These are phyloP conservation scores for Russula sp. DNA, from an alignment of 768 basidiomycete genomes.

Conservation along the genomic window DNA sequence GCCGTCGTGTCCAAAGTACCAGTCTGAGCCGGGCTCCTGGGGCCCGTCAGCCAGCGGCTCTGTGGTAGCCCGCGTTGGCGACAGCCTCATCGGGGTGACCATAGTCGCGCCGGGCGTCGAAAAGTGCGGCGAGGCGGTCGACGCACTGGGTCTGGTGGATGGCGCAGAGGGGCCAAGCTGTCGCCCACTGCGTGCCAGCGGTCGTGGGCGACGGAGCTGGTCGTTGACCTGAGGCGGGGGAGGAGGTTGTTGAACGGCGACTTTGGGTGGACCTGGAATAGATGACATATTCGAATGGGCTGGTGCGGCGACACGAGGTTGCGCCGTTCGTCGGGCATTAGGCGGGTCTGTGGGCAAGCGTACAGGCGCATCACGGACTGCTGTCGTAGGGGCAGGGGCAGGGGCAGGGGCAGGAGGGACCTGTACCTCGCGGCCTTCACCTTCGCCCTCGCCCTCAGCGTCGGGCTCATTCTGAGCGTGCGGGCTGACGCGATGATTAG, in stretches of 20 bases:
- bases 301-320: background rate
- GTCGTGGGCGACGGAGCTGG: background rate
- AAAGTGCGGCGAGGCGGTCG: slow-evolving; percentile 5
- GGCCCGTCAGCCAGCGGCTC: slow-evolving; percentile 12
- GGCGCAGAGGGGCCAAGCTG: background rate
- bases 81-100: slow-evolving; percentile 2
- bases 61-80: slow-evolving; percentile 10
- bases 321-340: background rate
- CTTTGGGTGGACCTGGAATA: background rate
- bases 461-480: slow-evolving; percentile 1
- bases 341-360: background rate
- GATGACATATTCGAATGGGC: background rate
- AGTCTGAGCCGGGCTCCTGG: slow-evolving; percentile 25
- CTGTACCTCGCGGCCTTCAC: background rate
- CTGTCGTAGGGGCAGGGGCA: background rate
- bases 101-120: background rate
- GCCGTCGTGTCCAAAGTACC: slow-evolving; percentile 31
- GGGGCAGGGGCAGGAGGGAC: background rate
- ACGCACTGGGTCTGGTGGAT: background rate
- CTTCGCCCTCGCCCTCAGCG: background rate
- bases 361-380: background rate
- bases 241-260: background rate
- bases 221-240: background rate
- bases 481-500: slow-evolving; percentile 12
- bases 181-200: background rate